Evolutionary conservation across 768 basidiomycete species (phyloP).

Genomic region (Tylopilus balloui): DNA sequence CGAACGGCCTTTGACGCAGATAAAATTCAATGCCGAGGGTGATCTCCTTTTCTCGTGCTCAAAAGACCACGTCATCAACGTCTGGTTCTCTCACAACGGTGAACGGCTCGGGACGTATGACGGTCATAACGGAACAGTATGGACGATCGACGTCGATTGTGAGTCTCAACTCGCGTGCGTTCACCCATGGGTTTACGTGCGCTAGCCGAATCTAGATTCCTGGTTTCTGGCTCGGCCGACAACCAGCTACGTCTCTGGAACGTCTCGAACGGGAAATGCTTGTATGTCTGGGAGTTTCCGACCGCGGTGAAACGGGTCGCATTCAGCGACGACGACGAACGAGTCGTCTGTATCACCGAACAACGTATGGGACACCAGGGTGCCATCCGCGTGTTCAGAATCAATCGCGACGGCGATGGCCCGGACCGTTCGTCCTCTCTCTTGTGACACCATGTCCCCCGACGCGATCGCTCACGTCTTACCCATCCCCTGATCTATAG

Average conservation of each 20-base stretch:
- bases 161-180: constrained; percentile 32
- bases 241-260: constrained; percentile 90
- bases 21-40: constrained; percentile 96
- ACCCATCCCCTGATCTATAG: constrained; percentile 38
- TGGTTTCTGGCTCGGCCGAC: constrained; percentile 92
- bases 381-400: constrained; percentile 83
- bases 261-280: constrained; percentile 84
- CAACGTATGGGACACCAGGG: constrained; percentile 93
- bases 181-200: neutral
- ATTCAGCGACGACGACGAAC: constrained; percentile 81
- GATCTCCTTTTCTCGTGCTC: constrained; percentile 94
- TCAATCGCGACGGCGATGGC: constrained; percentile 81
- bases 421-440: constrained; percentile 59
- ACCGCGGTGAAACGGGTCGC: constrained; percentile 96
- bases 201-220: constrained; percentile 74
- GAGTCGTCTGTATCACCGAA: constrained; percentile 91
- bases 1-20: constrained; percentile 94
- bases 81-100: constrained; percentile 97
- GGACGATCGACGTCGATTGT: constrained; percentile 97
- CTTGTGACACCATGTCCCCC: neutral
- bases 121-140: constrained; percentile 93
- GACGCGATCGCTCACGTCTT: neutral
- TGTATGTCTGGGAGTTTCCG: constrained; percentile 96
- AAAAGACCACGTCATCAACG: constrained; percentile 93
- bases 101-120: constrained; percentile 96